These are phyloP conservation scores for Batrachochytrium dendrobatidis DNA, from an alignment of 371 early-diverging fungal genomes.

Conservation along the genomic window DNA sequence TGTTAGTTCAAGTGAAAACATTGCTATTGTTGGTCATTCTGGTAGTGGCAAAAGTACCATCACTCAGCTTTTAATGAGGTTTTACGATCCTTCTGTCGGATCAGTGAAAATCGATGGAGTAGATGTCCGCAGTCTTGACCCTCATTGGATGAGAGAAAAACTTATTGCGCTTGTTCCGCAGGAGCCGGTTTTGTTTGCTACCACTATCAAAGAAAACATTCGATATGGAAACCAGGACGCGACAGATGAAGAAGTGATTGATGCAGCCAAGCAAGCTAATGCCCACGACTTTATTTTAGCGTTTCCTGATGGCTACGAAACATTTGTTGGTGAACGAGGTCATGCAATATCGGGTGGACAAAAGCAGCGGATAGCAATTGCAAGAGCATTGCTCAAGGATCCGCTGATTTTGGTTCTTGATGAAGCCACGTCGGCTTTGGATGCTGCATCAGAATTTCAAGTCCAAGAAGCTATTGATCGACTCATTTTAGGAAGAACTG, in stretches of 20 bases:
- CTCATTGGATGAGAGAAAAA: slow-evolving; percentile 64
- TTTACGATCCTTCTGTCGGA: slow-evolving; percentile 46
- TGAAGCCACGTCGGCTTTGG: slow-evolving; percentile 46
- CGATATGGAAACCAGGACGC: slow-evolving; percentile 47
- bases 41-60: slow-evolving; percentile 53
- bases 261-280: slow-evolving; percentile 65
- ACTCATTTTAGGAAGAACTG: slow-evolving; percentile 67
- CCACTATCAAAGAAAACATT: slow-evolving; percentile 74
- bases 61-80: slow-evolving; percentile 28
- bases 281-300: slow-evolving; percentile 66
- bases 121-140: slow-evolving; percentile 29
- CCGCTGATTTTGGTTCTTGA: slow-evolving; percentile 29
- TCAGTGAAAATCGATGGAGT: slow-evolving; percentile 51
- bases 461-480: slow-evolving; percentile 71
- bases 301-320: slow-evolving; percentile 73
- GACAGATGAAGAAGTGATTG: slow-evolving; percentile 46
- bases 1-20: slow-evolving; percentile 40
- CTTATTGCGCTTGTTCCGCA: slow-evolving; percentile 79
- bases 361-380: slow-evolving; percentile 53
- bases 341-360: slow-evolving; percentile 34
- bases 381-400: slow-evolving; percentile 24
- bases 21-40: slow-evolving; percentile 47
- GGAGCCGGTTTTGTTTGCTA: slow-evolving; percentile 78
- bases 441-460: slow-evolving; percentile 63
- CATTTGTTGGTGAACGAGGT: slow-evolving; percentile 41